A percentile compares a stretch with the other conserved stretches of the same genome.
Evolutionary conservation across 164 flowering plant genomes (phyloP).

Genomic region (Umbellularia californica): DNA sequence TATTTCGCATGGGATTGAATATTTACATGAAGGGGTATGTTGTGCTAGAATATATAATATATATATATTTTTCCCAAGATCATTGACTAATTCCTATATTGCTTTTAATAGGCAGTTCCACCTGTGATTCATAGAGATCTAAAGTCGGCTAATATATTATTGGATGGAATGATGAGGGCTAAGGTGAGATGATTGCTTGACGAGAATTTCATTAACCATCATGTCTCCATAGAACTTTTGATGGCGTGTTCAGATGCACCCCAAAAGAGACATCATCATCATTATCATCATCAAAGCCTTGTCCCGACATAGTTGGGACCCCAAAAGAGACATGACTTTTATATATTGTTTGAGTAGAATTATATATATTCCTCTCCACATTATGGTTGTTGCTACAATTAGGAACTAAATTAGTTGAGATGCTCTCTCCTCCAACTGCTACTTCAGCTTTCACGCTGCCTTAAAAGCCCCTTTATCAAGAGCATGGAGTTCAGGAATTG

Average conservation of each 20-base stretch:
- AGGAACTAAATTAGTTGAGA: not conserved
- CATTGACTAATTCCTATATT: not conserved
- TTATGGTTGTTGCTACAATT: not conserved
- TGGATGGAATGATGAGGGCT: conserved; percentile 79
- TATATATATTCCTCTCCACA: not conserved
- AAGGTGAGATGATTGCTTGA: conserved; percentile 48
- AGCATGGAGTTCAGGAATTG: not conserved
- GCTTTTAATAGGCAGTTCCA: conserved; percentile 78
- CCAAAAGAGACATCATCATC: too few species aligned
- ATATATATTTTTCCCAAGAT: conserved; percentile 4
- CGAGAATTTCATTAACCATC: not conserved
- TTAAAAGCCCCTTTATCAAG: not conserved
- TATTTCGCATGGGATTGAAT: conserved; percentile 91
- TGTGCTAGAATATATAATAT: not conserved
- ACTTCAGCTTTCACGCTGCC: not conserved
- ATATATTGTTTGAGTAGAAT: not conserved
- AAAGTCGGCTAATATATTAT: conserved; percentile 87
- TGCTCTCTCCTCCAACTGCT: not conserved
- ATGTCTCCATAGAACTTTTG: not conserved
- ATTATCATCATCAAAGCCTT: too few species aligned
- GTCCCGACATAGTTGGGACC: too few species aligned
- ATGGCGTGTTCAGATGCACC: not conserved
- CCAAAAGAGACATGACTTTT: not conserved
- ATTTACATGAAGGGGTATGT: conserved; percentile 98
- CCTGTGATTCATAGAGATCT: conserved; percentile 96